Base-by-base conservation (phyloP, 495 filamentous ascomycete species). In the Trichocladium antarcticum region DNA sequence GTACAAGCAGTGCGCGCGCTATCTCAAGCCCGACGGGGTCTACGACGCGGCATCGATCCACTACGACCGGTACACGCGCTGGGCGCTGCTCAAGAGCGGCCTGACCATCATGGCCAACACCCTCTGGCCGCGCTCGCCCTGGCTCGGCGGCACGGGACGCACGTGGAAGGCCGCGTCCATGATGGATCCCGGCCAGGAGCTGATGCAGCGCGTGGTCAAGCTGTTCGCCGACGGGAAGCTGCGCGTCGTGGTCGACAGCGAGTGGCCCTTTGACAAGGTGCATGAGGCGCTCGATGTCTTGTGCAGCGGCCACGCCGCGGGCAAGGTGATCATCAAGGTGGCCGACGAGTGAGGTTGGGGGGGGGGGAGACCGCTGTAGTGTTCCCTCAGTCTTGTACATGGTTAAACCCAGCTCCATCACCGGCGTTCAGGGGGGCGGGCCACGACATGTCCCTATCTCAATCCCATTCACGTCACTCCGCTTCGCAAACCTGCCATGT, bases 11-110 rank as follows among this genome's bases (percentile, higher is more conserved):
- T 65, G 50, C 28, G 34, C 63, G 3, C 22, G 37, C 6, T 69
- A 55, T 47, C 63, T 72, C 37, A 57, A 50, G 28, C 51, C 58
- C 5, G 56, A 45, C n/a, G 59, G 61, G 5, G 45, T 60, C 7
- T 72, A 62, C 57, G 50, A 54, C n/a, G 59, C 63, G 5, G 57
- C 62, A 11, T 58, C 66, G 17, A 50, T 63, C 8, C 54, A 57
- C 17, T 46, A 55, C 27, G 22, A 40, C 7, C 29, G 32, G 15
- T 65, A 61, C 49, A 56, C 47, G 2, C 8, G 50, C 16, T 45
- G 50, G 42, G 40, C 41, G 35, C 50, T 67, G 21, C 19, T 69
- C 2, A 47, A 50, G n/a, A 34, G 57, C 3, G 54, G 56, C 14
- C 20, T 45, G 15, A 42, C 37, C 28, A 57, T 70, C 48, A 3